phyloP scores from a whole-genome alignment of 176 grass and related monocot genomes.

The Juncus effusus region DNA sequence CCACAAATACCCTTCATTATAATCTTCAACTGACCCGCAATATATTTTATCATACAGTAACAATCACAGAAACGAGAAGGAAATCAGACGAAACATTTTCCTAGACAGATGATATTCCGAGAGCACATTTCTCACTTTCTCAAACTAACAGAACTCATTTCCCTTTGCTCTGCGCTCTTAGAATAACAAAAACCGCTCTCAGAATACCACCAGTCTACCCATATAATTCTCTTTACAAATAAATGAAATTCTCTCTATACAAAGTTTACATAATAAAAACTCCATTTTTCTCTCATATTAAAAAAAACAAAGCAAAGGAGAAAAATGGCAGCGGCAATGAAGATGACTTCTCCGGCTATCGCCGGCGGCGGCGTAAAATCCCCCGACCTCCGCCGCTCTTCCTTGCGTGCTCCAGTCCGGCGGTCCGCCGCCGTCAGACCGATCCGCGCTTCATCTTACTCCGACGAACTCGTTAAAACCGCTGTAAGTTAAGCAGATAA shows the following conservation, averaged over 20 bases:
- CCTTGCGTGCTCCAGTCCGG: slow-evolving; percentile 1
- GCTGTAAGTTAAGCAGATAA: slow-evolving; percentile 44
- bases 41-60: background rate
- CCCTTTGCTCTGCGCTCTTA: too few species aligned
- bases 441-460: slow-evolving; percentile 72
- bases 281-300: background rate
- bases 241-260: too few species aligned
- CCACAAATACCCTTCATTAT: background rate
- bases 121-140: too few species aligned
- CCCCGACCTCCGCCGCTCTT: slow-evolving; percentile 25
- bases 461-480: slow-evolving; percentile 90
- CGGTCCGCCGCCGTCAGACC: slow-evolving; percentile 24
- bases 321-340: slow-evolving; percentile 46
- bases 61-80: background rate
- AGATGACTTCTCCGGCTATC: slow-evolving; percentile 38
- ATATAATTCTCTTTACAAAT: too few species aligned
- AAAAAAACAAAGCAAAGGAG: slow-evolving; percentile 2
- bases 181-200: too few species aligned
- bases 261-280: too few species aligned
- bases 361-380: slow-evolving; percentile 27
- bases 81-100: background rate
- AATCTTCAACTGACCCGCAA: background rate
- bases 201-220: too few species aligned
- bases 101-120: too few species aligned
- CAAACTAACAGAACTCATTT: too few species aligned